Percentiles rank a stretch among this genome's conserved stretches.
Conservation (phyloP, 306 rosid genomes). For the cucumber (Cucumis sativus) region Cucumber_9930_V3 NC_026660.2:27249501-27250000, state of each 20-base stretch:
- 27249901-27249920: not conserved
- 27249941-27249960: not conserved
- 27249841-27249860: not conserved
- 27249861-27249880: not conserved
- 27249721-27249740: not conserved
- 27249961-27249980: not conserved
- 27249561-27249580: too few species aligned
- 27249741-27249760: not conserved
- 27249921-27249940: not conserved
- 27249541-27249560: too few species aligned
- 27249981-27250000: not conserved
- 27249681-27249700: too few species aligned
- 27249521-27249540: too few species aligned
- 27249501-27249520: too few species aligned
- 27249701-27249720: too few species aligned
- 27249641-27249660: not conserved
- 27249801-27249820: not conserved
- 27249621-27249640: too few species aligned
- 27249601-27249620: too few species aligned
- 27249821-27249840: not conserved
- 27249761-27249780: not conserved
- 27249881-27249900: not conserved
- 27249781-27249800: not conserved
- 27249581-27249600: too few species aligned
- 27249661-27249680: not conserved